Evolutionary conservation across 768 basidiomycete genomes (phyloP).

Genomic region (Hydnum rufescens): DNA sequence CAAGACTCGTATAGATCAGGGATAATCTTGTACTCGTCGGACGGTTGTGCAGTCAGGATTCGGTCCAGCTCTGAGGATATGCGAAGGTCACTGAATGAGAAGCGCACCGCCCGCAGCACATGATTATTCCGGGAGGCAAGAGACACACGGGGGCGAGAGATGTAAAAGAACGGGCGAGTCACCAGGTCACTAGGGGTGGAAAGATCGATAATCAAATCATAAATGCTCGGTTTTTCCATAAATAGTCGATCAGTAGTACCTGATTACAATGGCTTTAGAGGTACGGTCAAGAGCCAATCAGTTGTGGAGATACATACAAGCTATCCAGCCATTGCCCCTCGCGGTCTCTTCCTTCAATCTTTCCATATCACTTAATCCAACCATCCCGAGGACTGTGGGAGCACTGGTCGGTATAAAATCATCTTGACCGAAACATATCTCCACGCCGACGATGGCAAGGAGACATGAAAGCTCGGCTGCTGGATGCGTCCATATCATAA

Average conservation of each 20-base stretch:
- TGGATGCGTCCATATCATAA: constrained; percentile 63
- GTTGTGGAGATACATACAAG: constrained; percentile 29
- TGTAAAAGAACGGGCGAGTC: constrained; percentile 18
- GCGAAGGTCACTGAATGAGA: constrained; percentile 70
- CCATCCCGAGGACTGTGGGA: constrained; percentile 45
- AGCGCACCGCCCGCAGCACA: constrained; percentile 41
- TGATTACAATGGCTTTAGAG: constrained; percentile 11
- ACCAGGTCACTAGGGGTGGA: constrained; percentile 29
- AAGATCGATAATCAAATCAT: constrained; percentile 65
- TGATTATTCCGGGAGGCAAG: neutral
- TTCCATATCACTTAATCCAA: constrained; percentile 56
- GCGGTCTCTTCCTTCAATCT: constrained; percentile 35
- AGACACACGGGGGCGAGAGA: neutral
- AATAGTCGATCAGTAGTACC: constrained; percentile 72
- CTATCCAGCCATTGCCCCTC: constrained; percentile 59
- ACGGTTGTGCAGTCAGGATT: constrained; percentile 23
- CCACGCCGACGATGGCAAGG: constrained; percentile 39
- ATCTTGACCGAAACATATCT: constrained; percentile 29
- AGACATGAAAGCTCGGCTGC: constrained; percentile 65
- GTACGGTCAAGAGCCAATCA: neutral
- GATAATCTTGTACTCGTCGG: neutral
- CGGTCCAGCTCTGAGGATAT: constrained; percentile 65
- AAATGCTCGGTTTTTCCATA: constrained; percentile 57
- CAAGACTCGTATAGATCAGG: neutral
- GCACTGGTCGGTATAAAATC: neutral